Base-by-base conservation (phyloP, 1,284 basidiomycete genomes). In the Tremellales sp. region DNA sequence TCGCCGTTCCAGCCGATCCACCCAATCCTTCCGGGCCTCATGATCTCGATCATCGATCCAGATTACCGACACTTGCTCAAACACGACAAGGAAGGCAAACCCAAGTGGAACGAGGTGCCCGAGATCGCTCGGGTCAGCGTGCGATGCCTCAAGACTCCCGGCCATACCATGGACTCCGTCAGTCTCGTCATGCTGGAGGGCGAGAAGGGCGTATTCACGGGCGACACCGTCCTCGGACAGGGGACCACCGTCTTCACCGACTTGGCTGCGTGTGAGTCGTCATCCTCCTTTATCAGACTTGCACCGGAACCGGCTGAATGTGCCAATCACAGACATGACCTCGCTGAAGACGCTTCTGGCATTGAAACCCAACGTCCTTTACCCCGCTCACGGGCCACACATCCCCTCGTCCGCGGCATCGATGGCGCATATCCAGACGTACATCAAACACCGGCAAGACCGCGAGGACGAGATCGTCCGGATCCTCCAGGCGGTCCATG, bases 201-300 rank as follows among this genome's bases (percentile, higher is more conserved):
- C 2, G 86, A 68, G 65, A 61, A 76, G 33, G 83, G 80, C 1
- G 76, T 93, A 21, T 87, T 94, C 73, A 93, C 90, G 0, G 89
- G 86, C 1, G 94, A 97, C 71, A 88, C 85, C 5, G 83, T 97
- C 5, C 80, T 97, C 19, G 93, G 94, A 0, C 82, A 91, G 55
- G 91, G 92, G 2, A 92, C 91, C 0, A 81, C 89, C 1, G 83
- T 94, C 3, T 97, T 97, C 63, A 86, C 88, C 58, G 87, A 95
- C 63, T 80, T 97, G 6, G 76, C 77, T 0, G 65, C 78, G 1
- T 95, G 95, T 78, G 43, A 79, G 76, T 53, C 78, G 87, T 63
- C 72, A 2, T 77, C 79, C 48, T 50, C 16, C 19, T 45, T 29
- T 18, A 18, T 35, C 25, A 14, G 13, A 19, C 13, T 26, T 22